These are phyloP conservation scores for Epicoccum nigrum DNA, from an alignment of 2,329 filamentous ascomycete genomes.

Conservation along the genomic window DNA sequence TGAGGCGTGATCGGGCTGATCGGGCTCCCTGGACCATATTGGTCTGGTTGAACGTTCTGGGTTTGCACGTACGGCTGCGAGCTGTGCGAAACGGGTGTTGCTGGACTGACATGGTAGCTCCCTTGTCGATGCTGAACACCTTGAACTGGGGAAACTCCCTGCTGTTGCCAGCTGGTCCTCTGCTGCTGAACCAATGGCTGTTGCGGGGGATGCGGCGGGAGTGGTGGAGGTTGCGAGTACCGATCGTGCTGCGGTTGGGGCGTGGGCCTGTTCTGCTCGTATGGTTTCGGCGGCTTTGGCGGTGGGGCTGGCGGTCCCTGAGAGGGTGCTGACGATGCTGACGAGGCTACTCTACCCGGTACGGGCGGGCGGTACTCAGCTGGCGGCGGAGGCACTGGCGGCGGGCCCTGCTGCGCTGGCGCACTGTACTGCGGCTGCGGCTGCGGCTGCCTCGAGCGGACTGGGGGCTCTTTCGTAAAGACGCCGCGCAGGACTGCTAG, in stretches of 20 bases:
- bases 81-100: conserved; percentile 37
- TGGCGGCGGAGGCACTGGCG: conserved; percentile 70
- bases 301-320: conserved; percentile 48
- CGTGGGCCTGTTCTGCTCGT: conserved; percentile 33
- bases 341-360: conserved; percentile 39
- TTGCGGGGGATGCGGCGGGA: conserved; percentile 44
- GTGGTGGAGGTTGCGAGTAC: conserved; percentile 40
- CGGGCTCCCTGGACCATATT: conserved; percentile 41
- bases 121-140: conserved; percentile 26
- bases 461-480: conserved; percentile 93
- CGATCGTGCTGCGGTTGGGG: conserved; percentile 34
- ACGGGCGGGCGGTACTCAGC: conserved; percentile 57
- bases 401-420: conserved; percentile 39
- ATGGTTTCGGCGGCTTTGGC: conserved; percentile 55
- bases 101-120: conserved; percentile 33
- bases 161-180: conserved; percentile 27
- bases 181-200: conserved; percentile 29
- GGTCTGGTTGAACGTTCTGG: conserved; percentile 28
- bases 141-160: conserved; percentile 19
- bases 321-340: conserved; percentile 43
- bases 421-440: conserved; percentile 48
- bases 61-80: conserved; percentile 36
- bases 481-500: conserved; percentile 81
- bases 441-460: conserved; percentile 68
- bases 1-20: conserved; percentile 47